phyloP scores from a whole-genome alignment of 2,329 filamentous ascomycete genomes.

The Colletotrichum spinosum region DNA sequence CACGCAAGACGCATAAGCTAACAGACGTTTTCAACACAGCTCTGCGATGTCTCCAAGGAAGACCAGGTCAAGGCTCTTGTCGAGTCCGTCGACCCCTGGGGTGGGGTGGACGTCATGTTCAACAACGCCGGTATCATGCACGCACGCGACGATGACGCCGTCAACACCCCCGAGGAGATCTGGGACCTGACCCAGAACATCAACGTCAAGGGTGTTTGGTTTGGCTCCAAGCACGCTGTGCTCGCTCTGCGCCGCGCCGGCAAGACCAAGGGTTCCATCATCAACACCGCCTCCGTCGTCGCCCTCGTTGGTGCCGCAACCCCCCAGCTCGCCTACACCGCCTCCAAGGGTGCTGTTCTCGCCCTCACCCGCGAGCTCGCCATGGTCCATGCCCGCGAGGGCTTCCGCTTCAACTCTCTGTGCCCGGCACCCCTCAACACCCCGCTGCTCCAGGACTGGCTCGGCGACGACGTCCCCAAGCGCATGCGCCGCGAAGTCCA shows the following conservation, averaged over 20 bases:
- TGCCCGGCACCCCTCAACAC: constrained; percentile 95
- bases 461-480: constrained; percentile 87
- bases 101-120: constrained; percentile 91
- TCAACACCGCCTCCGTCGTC: constrained; percentile 93
- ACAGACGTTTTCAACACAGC: constrained; percentile 21
- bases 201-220: constrained; percentile 99
- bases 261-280: constrained; percentile 84
- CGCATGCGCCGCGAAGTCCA: constrained; percentile 86
- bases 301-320: constrained; percentile 89
- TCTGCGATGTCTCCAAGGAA: constrained; percentile 87
- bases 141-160: constrained; percentile 80
- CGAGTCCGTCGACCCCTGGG: constrained; percentile 82
- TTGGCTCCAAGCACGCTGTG: constrained; percentile 91
- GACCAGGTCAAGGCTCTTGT: constrained; percentile 80
- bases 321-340: constrained; percentile 92
- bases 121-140: constrained; percentile 99
- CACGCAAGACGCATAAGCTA: too few species aligned
- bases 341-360: constrained; percentile 91
- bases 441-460: constrained; percentile 91
- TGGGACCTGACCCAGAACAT: constrained; percentile 95
- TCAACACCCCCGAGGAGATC: constrained; percentile 88
- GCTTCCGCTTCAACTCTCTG: constrained; percentile 89
- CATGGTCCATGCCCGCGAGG: constrained; percentile 90
- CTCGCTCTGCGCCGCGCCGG: constrained; percentile 81
- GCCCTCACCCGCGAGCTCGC: constrained; percentile 91